Base-by-base conservation (phyloP, 176 grass and related monocot genomes). In the Oryza officinalis region DNA sequence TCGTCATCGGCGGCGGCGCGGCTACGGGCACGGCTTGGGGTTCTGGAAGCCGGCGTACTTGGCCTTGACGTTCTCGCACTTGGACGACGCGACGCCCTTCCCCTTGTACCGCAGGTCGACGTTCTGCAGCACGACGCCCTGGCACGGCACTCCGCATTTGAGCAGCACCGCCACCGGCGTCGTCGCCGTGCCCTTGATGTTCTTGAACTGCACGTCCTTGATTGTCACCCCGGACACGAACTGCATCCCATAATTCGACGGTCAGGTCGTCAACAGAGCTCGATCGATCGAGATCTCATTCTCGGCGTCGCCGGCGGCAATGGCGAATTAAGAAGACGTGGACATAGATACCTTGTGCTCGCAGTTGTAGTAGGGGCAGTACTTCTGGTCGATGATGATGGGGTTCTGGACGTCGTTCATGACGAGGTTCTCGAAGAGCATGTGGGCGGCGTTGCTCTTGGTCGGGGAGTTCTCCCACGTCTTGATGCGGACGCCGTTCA, bases 301-400 rank as follows among this genome's bases (percentile, higher is more conserved):
- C n/a, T n/a, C n/a, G n/a, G n/a, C n/a, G 8, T 6, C 38, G 38
- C 2, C 9, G 44, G 0, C 44, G 44, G 44, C 44, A 46, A 47
- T 47, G 45, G 13, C 13, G 45, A 14, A 13, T 35, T 35, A 35
- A 5, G 44, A 45, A 45, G 44, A 12, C 10, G 43, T 12, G 17
- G 3, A 14, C 6, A 50, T 12, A 49, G 3, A 14, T 18, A 50
- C 47, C 15, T 89, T 74, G 65, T 81, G 57, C 20, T 81, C 67
- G 57, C 94, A 97, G 10, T 79, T 71, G 49, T 84, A 81, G 40
- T 90, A 80, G 12, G 94, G 94, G 54, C 94, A 97, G 71, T 93
- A 93, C 13, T 77, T 88, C 75, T 97, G 91, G 77, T 97, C 94
- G 45, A 97, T 90, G 81, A 93, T 81, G 81, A 94, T 92, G 7